phyloP scores from a whole-genome alignment of 2,329 filamentous ascomycete species.

The Fusarium nematophilum region DNA sequence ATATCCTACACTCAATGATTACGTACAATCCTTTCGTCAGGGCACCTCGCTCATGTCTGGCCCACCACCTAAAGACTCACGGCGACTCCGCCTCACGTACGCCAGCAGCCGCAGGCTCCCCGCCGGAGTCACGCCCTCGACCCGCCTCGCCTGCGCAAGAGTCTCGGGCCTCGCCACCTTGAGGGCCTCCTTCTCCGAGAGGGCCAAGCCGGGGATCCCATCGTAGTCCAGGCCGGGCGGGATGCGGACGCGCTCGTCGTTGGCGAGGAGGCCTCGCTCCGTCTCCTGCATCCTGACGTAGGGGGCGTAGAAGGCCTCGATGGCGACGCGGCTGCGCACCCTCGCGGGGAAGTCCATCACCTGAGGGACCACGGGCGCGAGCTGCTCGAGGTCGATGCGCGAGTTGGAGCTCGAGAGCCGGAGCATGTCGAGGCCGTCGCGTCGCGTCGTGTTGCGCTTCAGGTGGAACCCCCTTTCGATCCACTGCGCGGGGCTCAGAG shows the following conservation, averaged over 20 bases:
- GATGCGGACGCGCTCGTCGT: constrained; percentile 80
- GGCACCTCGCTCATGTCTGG: constrained; percentile 3
- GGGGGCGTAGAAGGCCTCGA: constrained; percentile 88
- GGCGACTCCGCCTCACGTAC: constrained; percentile 61
- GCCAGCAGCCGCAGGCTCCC: constrained; percentile 71
- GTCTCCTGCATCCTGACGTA: constrained; percentile 81
- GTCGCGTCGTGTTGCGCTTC: constrained; percentile 72
- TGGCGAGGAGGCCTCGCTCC: constrained; percentile 73
- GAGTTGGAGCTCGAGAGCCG: constrained; percentile 69
- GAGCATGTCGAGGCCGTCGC: constrained; percentile 83
- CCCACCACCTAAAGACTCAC: background rate
- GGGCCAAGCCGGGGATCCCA: constrained; percentile 77
- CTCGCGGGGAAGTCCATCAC: constrained; percentile 65
- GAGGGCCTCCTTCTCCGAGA: constrained; percentile 81
- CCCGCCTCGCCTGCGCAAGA: constrained; percentile 85
- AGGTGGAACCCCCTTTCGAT: constrained; percentile 75
- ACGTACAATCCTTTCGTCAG: background rate
- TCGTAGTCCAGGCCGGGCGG: constrained; percentile 83
- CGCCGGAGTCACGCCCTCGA: constrained; percentile 81
- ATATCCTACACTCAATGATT: constrained; percentile 7
- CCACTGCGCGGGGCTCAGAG: constrained; percentile 74
- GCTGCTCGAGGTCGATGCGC: constrained; percentile 58
- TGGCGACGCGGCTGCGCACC: constrained; percentile 76
- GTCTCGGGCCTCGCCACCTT: constrained; percentile 80
- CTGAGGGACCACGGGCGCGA: constrained; percentile 68